These are phyloP conservation scores for Brassica rapa DNA, from an alignment of 345 rosid genomes.

Conservation along the genomic window DNA sequence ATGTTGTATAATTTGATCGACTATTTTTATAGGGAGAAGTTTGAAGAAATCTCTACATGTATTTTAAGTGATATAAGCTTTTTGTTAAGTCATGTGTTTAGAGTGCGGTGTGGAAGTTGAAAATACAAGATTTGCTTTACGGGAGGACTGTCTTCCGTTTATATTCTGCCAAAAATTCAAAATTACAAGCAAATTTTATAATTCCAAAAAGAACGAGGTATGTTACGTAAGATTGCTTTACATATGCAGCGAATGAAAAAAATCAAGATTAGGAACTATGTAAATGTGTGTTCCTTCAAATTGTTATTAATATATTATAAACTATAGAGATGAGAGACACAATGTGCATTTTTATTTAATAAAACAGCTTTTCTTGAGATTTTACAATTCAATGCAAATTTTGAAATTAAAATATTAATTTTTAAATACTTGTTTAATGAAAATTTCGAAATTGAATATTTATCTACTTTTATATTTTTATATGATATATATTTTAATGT, in stretches of 20 bases:
- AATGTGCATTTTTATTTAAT: constrained; percentile 27
- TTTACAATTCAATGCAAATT: constrained; percentile 5
- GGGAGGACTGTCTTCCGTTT: background rate
- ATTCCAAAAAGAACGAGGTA: background rate
- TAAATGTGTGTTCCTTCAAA: background rate
- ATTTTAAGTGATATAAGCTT: constrained; percentile 27
- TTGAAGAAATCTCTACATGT: constrained; percentile 15
- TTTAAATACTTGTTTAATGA: no score
- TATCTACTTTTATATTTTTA: background rate
- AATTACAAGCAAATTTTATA: background rate
- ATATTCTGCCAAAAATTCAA: background rate
- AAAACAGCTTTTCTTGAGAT: constrained; percentile 23
- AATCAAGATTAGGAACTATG: background rate
- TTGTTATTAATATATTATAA: background rate
- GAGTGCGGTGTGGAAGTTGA: constrained; percentile 25
- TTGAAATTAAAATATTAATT: no score
- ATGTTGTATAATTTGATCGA: background rate
- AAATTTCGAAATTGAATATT: background rate
- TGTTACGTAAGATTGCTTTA: background rate
- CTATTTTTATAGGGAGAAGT: constrained; percentile 7
- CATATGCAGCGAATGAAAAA: background rate
- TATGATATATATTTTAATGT: no score
- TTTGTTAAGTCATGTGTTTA: constrained; percentile 37
- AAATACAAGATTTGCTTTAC: background rate
- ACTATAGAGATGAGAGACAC: background rate